These are phyloP conservation scores for Pholiota molesta DNA, from an alignment of 768 basidiomycete species.

Conservation along the genomic window DNA sequence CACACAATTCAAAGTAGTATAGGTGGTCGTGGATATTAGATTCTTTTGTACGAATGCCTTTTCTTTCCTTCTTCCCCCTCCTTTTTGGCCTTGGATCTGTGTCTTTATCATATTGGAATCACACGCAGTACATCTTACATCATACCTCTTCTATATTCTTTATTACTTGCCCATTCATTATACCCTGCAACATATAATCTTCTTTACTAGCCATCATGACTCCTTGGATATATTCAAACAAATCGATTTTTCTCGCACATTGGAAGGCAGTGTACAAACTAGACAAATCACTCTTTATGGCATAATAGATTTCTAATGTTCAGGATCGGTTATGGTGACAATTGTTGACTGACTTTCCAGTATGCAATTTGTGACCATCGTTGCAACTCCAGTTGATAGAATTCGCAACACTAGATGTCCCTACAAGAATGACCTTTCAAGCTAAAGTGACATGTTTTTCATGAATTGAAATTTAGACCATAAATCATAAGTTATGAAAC, in stretches of 20 bases:
- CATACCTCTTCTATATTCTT: slow-evolving; percentile 7
- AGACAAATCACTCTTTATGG: neutral
- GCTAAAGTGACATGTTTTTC: too few species aligned
- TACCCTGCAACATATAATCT: slow-evolving; percentile 8
- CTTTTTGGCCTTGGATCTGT: neutral
- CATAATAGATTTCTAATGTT: too few species aligned
- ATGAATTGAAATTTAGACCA: too few species aligned
- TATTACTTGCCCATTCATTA: neutral
- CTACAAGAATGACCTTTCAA: too few species aligned
- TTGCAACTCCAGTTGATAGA: too few species aligned
- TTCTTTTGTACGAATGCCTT: neutral
- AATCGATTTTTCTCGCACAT: neutral
- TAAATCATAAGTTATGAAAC: too few species aligned
- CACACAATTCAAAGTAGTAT: slow-evolving; percentile 28
- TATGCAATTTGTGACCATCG: too few species aligned
- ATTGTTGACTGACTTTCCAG: too few species aligned
- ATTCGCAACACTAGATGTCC: too few species aligned
- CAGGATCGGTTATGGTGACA: too few species aligned
- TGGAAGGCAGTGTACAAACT: neutral
- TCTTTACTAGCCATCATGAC: neutral
- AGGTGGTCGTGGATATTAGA: slow-evolving; percentile 25
- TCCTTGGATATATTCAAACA: neutral
- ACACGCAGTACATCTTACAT: neutral
- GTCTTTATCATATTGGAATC: neutral
- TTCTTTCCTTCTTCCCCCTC: neutral